A percentile compares a stretch with the other conserved stretches of the same genome.
These are phyloP conservation scores for Termitomyces sp. DNA, from an alignment of 768 basidiomycete species.

Conservation along the genomic window DNA sequence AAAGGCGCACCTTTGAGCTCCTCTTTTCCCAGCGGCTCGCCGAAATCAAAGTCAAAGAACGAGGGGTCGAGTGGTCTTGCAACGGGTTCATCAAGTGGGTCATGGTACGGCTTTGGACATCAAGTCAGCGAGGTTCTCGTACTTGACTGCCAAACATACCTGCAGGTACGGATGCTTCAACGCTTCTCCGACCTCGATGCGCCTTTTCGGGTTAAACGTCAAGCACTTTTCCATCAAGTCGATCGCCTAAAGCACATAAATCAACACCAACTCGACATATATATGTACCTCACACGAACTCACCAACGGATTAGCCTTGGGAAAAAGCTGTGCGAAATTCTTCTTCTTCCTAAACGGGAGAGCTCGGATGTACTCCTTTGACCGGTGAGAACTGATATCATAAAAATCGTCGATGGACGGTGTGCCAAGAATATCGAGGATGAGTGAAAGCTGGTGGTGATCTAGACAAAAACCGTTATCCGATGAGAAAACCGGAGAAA, in stretches of 20 bases:
- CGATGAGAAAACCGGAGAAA: not conserved
- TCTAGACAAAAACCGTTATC: constrained; percentile 39
- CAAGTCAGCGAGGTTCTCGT: not conserved
- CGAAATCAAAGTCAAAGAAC: constrained; percentile 84
- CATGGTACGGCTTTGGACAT: constrained; percentile 76
- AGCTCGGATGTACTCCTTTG: constrained; percentile 86
- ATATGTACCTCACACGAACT: constrained; percentile 19
- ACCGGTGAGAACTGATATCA: constrained; percentile 76
- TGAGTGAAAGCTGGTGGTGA: constrained; percentile 90
- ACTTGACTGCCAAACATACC: not conserved
- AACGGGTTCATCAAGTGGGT: constrained; percentile 84
- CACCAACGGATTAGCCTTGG: constrained; percentile 69
- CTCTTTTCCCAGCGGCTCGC: constrained; percentile 62
- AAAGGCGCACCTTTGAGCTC: constrained; percentile 56
- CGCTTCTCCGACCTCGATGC: constrained; percentile 87
- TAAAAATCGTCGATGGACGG: constrained; percentile 93
- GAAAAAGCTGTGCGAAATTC: constrained; percentile 68
- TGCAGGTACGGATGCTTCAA: constrained; percentile 79
- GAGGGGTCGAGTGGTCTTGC: constrained; percentile 73
- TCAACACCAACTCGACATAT: not conserved
- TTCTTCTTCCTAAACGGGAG: constrained; percentile 84
- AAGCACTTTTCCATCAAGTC: constrained; percentile 80
- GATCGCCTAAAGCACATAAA: constrained; percentile 48
- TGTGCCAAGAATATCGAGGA: constrained; percentile 92
- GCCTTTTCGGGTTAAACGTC: constrained; percentile 82